Evolutionary conservation across 768 basidiomycete genomes (phyloP).

Genomic region (Lepiota venenata): DNA sequence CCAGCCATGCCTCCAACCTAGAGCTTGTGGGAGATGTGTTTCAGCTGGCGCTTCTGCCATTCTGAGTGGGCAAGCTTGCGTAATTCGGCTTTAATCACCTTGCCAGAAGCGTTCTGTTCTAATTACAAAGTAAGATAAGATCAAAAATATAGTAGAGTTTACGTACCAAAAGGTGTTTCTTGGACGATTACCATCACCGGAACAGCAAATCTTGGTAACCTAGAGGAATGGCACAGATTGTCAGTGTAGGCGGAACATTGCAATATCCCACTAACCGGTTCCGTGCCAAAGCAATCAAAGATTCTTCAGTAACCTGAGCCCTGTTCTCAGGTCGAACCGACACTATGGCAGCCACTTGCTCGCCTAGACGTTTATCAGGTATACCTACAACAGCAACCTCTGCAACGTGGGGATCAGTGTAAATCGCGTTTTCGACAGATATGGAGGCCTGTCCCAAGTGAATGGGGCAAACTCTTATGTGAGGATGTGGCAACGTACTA

Average conservation of each 20-base stretch:
- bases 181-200: slow-evolving; percentile 46
- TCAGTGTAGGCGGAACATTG: neutral
- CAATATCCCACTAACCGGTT: slow-evolving; percentile 25
- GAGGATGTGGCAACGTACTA: slow-evolving; percentile 29
- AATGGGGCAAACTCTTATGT: neutral
- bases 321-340: slow-evolving; percentile 34
- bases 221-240: slow-evolving; percentile 14
- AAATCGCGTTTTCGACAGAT: slow-evolving; percentile 51
- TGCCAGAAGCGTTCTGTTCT: slow-evolving; percentile 47
- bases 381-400: slow-evolving; percentile 51
- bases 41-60: slow-evolving; percentile 33
- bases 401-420: slow-evolving; percentile 37
- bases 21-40: neutral
- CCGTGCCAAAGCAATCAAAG: slow-evolving; percentile 33
- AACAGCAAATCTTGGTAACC: slow-evolving; percentile 46
- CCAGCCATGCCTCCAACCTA: neutral
- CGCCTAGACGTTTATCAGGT: slow-evolving; percentile 45
- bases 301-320: slow-evolving; percentile 37
- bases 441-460: slow-evolving; percentile 32
- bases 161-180: slow-evolving; percentile 34
- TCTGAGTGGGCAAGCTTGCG: slow-evolving; percentile 33
- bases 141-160: neutral
- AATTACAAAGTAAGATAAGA: neutral
- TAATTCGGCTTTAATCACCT: slow-evolving; percentile 41
- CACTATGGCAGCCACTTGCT: slow-evolving; percentile 45